Conservation (phyloP, 164 flowering plant species). For the Protea cynaroides region DNA sequence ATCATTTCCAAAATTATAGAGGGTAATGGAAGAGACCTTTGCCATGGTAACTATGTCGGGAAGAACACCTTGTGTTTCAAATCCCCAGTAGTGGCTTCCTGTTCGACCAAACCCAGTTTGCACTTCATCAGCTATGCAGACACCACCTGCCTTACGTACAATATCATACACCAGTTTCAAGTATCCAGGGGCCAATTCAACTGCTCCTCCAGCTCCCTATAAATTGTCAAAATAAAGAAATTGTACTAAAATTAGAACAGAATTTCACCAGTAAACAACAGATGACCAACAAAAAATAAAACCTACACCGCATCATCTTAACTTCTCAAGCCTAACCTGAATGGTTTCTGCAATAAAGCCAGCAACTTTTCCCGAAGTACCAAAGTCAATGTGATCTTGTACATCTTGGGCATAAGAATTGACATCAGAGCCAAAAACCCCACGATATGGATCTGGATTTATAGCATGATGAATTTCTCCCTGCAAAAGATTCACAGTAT, state of each 20-base stretch:
- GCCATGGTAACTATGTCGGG: conserved; percentile 99
- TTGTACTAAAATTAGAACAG: not conserved
- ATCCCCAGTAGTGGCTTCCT: conserved; percentile 97
- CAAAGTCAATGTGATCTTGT: conserved; percentile 89
- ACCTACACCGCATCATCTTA: not conserved
- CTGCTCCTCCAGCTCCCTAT: conserved; percentile 98
- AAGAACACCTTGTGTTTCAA: conserved; percentile 86
- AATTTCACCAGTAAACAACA: not conserved
- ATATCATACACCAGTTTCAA: conserved; percentile 83
- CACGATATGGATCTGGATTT: conserved; percentile 94
- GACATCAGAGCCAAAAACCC: conserved; percentile 80
- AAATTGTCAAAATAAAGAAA: conserved; percentile 10
- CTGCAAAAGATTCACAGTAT: conserved; percentile 30
- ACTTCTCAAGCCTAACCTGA: conserved; percentile 47
- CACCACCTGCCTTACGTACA: conserved; percentile 91
- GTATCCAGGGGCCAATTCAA: conserved; percentile 95
- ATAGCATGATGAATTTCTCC: conserved; percentile 95
- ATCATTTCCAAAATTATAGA: not conserved
- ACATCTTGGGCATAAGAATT: conserved; percentile 72
- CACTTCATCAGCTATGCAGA: conserved; percentile 99
- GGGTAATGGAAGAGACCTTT: conserved; percentile 48
- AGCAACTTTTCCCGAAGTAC: conserved; percentile 89
- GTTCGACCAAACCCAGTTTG: conserved; percentile 99
- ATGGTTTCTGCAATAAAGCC: conserved; percentile 98
- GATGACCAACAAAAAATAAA: not conserved